Percentiles rank a stretch among this genome's conserved stretches.
These are phyloP conservation scores for Phytomonas francai DNA, from an alignment of 208 protist species.

Conservation along the genomic window DNA sequence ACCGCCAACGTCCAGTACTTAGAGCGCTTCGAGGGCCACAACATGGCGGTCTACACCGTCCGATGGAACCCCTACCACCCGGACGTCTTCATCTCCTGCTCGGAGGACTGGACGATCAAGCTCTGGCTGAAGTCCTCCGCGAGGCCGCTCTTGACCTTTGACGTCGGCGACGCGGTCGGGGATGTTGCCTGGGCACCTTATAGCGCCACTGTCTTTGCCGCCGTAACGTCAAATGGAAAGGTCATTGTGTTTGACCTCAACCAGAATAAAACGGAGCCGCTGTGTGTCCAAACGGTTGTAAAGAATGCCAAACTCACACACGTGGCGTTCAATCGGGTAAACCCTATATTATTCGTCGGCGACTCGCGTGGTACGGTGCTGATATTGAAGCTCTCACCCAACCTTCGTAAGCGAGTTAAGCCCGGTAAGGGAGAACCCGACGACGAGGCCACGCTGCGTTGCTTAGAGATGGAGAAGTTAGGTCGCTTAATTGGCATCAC, in stretches of 20 bases:
- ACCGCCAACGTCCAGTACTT: conserved; percentile 93
- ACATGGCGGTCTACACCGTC: conserved; percentile 92
- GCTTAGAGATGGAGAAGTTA: conserved; percentile 87
- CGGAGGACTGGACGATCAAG: conserved; percentile 96
- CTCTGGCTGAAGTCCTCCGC: conserved; percentile 90
- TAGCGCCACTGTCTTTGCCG: conserved; percentile 94
- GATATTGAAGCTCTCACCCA: conserved; percentile 94
- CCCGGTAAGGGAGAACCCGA: conserved; percentile 10
- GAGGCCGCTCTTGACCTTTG: conserved; percentile 91
- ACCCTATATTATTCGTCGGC: conserved; percentile 93
- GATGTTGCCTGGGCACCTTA: conserved; percentile 96
- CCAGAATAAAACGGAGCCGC: conserved; percentile 94
- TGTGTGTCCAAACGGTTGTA: conserved; percentile 94
- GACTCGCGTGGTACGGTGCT: conserved; percentile 93
- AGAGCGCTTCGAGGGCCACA: conserved; percentile 90
- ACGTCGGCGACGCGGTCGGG: conserved; percentile 92
- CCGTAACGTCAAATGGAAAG: conserved; percentile 94
- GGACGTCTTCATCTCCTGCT: conserved; percentile 92
- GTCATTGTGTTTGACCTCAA: conserved; percentile 90
- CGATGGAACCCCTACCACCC: conserved; percentile 95
- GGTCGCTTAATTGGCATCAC: conserved; percentile 85
- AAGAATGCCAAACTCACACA: conserved; percentile 96
- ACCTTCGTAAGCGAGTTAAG: conserved; percentile 84
- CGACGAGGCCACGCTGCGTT: conserved; percentile 32
- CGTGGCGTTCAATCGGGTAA: conserved; percentile 89